Evolutionary conservation across 257 asterid genomes (phyloP).

Genomic region (Solanum gracilifrons): DNA sequence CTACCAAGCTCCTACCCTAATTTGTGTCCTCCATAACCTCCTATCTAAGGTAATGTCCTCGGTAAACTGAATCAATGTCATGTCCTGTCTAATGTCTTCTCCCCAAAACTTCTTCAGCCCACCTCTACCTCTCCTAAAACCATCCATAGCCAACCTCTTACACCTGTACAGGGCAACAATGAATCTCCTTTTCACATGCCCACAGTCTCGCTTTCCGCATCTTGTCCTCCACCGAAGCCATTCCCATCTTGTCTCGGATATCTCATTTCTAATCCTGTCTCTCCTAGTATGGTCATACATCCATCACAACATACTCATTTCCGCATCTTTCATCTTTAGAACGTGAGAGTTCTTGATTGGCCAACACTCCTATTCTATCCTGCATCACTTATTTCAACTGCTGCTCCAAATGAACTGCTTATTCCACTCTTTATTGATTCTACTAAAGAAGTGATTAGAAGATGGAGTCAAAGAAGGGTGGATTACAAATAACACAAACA

Average conservation of each 20-base stretch:
- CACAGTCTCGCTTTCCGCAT: not conserved
- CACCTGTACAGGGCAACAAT: not conserved
- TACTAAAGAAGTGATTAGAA: not conserved
- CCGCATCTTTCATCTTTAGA: not conserved
- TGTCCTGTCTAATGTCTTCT: not conserved
- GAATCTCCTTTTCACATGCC: not conserved
- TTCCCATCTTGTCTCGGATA: not conserved
- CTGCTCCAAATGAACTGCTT: not conserved
- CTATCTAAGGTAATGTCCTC: not conserved
- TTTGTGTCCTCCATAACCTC: not conserved
- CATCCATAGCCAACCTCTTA: not conserved
- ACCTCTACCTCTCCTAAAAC: not conserved
- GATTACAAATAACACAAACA: not conserved
- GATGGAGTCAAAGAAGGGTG: not conserved
- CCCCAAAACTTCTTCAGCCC: not conserved
- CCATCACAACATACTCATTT: not conserved
- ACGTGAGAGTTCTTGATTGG: not conserved
- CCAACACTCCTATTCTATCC: not conserved
- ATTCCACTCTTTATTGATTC: not conserved
- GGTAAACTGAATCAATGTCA: not conserved
- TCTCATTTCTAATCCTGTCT: not conserved
- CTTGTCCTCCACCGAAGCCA: not conserved
- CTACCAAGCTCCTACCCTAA: not conserved
- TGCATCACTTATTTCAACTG: not conserved
- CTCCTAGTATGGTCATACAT: not conserved